Evolutionary conservation across 208 protist genomes (phyloP), one percentile per base, ranked within the genome.

Genomic region (Porcisia deanei): DNA sequence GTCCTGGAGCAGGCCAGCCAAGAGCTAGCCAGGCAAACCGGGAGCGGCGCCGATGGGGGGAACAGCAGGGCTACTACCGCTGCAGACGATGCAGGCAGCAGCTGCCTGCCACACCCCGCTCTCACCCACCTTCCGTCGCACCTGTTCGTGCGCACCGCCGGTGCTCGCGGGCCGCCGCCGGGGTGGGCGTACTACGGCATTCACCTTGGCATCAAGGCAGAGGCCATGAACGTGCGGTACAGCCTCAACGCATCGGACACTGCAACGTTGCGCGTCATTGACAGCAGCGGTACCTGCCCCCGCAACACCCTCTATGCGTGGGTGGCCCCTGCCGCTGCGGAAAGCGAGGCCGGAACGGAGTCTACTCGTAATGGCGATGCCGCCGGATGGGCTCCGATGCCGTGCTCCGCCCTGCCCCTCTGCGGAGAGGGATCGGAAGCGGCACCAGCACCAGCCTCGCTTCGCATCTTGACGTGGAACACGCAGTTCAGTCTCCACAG

Each of bases 131-230:
- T 78, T n/a, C 91, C 91, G 22, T 84, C 89, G 2, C 88, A 93
- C 83, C 77, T 89, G 52, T 91, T 88, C 69, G 76, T 87, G 45
- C 87, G 88, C 52, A 79, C 66, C 74, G n/a, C 39, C 45, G 86
- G 81, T 39, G 81, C 76, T 16, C 75, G 60, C 22, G 91, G 91
- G 22, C 88, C 91, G 5, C 91, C 91, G 53, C 67, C 77, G 8
- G 87, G 88, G 16, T 96, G 86, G 87, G 37, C 52, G 2, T 94
- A 96, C 81, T 72, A 88, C 73, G 85, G 85, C 77, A 73, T 94
- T 14, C 86, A 93, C 72, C 76, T 96, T 25, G 91, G 91, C 61
- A 57, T 90, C 47, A 82, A 88, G 49, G 81, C 91, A 14, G 82
- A 87, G 59, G 83, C 81, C 20, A 71, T 93, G 77, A 83, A 82